Evolutionary conservation across 192 early-diverging fungal species (phyloP).

Genomic region (Phycomyces blakesleeanus): DNA sequence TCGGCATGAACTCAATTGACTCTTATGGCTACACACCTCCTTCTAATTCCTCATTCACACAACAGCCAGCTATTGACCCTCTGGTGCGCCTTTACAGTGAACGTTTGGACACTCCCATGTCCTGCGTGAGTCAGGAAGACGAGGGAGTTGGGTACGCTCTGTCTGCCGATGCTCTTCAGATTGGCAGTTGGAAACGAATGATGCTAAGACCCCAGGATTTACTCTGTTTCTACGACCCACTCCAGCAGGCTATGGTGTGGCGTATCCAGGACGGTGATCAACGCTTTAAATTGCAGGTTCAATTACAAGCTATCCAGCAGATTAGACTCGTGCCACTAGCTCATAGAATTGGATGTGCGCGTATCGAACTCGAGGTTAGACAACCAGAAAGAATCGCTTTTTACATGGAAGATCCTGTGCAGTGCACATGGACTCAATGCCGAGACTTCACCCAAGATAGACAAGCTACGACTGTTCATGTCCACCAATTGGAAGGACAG

Average conservation of each 20-base stretch:
- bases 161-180: conserved; percentile 52
- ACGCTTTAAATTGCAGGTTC: conserved; percentile 35
- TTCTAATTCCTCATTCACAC: conserved; percentile 1
- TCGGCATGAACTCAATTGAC: background rate
- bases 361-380: conserved; percentile 18
- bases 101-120: background rate
- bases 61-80: conserved; percentile 1
- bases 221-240: conserved; percentile 47
- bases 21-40: conserved; percentile 19
- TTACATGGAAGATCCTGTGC: conserved; percentile 40
- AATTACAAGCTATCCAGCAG: conserved; percentile 56
- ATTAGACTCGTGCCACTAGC: conserved; percentile 40
- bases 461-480: conserved; percentile 47
- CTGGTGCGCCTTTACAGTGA: background rate
- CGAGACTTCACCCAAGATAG: conserved; percentile 61
- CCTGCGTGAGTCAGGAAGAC: background rate
- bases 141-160: conserved; percentile 34
- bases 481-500: conserved; percentile 45
- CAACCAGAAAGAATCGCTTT: conserved; percentile 41
- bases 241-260: conserved; percentile 47
- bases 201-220: conserved; percentile 46
- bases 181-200: conserved; percentile 64
- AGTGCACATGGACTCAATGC: conserved; percentile 52
- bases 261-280: conserved; percentile 54
- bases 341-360: conserved; percentile 37